Evolutionary conservation across 2,329 filamentous ascomycete genomes (phyloP), one percentile per base, ranked within the genome.

Genomic region (Penicillium sp.): DNA sequence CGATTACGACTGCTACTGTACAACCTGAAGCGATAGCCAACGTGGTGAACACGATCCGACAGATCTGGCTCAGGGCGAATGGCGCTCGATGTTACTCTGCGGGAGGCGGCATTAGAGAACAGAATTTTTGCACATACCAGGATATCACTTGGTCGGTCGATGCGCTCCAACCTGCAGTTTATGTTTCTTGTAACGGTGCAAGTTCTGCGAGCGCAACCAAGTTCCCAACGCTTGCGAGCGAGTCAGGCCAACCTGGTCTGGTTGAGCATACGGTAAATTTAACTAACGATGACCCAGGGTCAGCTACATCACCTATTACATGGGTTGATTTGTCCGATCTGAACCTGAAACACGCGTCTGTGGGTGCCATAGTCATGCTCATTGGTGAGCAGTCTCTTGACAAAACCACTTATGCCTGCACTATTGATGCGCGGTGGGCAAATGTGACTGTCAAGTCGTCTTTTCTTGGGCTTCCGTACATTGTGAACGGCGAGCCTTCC

Each of bases 21-120:
- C 45, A 48, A 30, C 26, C 45, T 16, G 45, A 13, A 10, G 45
- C 26, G 25, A 48, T 48, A 30, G 45, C 45, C 45, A 48, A 48
- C 45, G 45, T 30, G 26, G 45, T 48, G 30, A 48, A 48, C 26
- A 48, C 45, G 45, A 48, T 48, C 26, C 45, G 45, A 30, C 45
- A 48, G 45, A 48, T 48, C 45, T 48, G 45, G 25, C 11, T 48
- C n/a, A 48, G 45, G 45, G 45, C 45, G 13, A 48, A 48, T 48
- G 26, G 45, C 14, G 45, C 45, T 48, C 45, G 45, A n/a, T 48
- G 45, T 48, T 48, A 30, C 19, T 48, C 26, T n/a, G 45, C 5
- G 26, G 42, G 42, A 48, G 26, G 45, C 13, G 45, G 45, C 26
- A 48, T 48, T 26, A 48, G 25, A 14, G 45, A 48, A 28, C 45